These are phyloP conservation scores for Eucalyptus melliodora DNA, from an alignment of 345 rosid species.

Conservation along the genomic window DNA sequence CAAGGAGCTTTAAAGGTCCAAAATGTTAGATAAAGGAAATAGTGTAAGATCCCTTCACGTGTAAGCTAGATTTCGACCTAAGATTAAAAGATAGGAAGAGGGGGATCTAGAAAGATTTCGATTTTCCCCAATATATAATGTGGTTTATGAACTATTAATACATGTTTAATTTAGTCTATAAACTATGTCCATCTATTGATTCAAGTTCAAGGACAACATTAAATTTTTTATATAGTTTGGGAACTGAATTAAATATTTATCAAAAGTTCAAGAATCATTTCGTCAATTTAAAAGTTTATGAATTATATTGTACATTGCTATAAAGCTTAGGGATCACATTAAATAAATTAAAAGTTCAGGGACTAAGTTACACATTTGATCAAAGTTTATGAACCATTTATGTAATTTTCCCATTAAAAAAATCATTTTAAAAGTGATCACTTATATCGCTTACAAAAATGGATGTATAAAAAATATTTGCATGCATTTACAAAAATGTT, in stretches of 20 bases:
- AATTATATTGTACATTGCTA: too few relatives aligned
- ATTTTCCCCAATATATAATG: too few relatives aligned
- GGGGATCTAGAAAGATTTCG: neutral
- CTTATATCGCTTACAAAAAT: neutral
- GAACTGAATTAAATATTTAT: too few relatives aligned
- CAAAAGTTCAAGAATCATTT: too few relatives aligned
- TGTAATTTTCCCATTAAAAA: neutral
- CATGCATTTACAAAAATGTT: accelerated
- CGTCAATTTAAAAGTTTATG: accelerated
- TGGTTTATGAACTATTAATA: too few relatives aligned
- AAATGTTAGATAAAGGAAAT: neutral
- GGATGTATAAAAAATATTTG: neutral
- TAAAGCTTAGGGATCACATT: accelerated
- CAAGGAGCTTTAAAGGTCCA: neutral
- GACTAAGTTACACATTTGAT: accelerated
- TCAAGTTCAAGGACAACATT: neutral
- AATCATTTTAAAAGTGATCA: neutral
- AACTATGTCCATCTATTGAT: too few relatives aligned
- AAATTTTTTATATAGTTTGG: too few relatives aligned
- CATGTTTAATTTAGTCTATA: too few relatives aligned
- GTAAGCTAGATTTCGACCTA: neutral
- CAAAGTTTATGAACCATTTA: too few relatives aligned
- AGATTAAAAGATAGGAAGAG: neutral
- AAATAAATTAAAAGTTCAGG: too few relatives aligned
- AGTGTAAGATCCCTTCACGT: accelerated